Conservation (phyloP, 805 yeast species). For the Starmerella bacillaris region DNA sequence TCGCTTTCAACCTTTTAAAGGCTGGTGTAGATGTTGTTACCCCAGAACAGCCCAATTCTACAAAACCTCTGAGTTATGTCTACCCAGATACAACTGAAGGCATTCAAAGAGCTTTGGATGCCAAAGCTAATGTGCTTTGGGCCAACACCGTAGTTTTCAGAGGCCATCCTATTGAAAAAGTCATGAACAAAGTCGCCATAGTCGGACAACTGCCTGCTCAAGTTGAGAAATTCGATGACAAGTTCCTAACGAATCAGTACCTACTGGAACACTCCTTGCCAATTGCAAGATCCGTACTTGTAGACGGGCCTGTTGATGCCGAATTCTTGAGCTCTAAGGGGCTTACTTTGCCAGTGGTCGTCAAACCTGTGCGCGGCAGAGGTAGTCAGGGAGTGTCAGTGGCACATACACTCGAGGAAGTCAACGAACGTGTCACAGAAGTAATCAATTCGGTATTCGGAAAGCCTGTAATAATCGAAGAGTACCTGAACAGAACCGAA, state of each 20-base stretch:
- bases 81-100: slow-evolving; percentile 4
- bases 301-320: not conserved
- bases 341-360: not conserved
- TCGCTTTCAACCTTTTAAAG: not conserved
- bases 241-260: not conserved
- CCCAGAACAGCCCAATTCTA: not conserved
- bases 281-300: not conserved
- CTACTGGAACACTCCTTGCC: not conserved
- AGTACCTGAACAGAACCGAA: slow-evolving; percentile 1
- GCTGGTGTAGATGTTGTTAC: slow-evolving; percentile 1
- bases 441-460: slow-evolving; percentile 1
- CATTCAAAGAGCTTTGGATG: not conserved
- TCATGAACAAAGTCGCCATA: not conserved
- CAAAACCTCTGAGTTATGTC: not conserved
- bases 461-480: slow-evolving; percentile 1
- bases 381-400: slow-evolving; percentile 3
- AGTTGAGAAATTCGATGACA: slow-evolving; percentile 1
- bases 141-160: slow-evolving; percentile 2
- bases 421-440: not conserved
- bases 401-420: not conserved
- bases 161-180: slow-evolving; percentile 3
- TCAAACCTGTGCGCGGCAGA: slow-evolving; percentile 4
- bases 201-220: slow-evolving; percentile 3
- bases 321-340: not conserved
- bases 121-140: slow-evolving; percentile 1